These are phyloP conservation scores for barley (Hordeum vulgare) DNA, from an alignment of 176 grass and related monocot species.

Conservation along the genomic window MorexV3_pseudomolecules_assembly NC_058518.1:16966553-16967052, in stretches of 20 bases:
- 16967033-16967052: background rate
- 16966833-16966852: background rate
- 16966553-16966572: no score
- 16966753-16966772: background rate
- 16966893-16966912: background rate
- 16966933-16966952: background rate
- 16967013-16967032: background rate
- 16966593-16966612: no score
- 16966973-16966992: background rate
- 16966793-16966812: background rate
- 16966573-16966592: no score
- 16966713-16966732: background rate
- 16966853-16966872: background rate
- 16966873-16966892: background rate
- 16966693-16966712: no score
- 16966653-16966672: no score
- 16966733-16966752: background rate
- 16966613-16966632: no score
- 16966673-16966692: no score
- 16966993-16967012: background rate
- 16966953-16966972: background rate
- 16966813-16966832: background rate
- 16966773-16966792: constrained; percentile 8
- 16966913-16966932: background rate
- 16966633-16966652: no score